A percentile compares a stretch with the other conserved stretches of the same genome.
These are phyloP conservation scores for Trichoderma sp. DNA, from an alignment of 2,329 filamentous ascomycete genomes.

Conservation along the genomic window DNA sequence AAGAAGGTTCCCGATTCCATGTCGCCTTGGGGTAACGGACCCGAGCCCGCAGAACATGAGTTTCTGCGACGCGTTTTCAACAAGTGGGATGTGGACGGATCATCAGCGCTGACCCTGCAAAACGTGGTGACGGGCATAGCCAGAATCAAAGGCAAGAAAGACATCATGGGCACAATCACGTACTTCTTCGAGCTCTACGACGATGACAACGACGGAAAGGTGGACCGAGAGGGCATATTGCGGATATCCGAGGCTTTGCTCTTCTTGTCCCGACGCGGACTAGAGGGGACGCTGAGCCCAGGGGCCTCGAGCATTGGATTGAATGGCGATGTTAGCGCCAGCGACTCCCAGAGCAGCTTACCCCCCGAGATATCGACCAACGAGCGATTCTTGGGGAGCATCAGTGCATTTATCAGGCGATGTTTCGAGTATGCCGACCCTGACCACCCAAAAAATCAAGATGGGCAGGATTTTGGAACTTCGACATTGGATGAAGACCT, in stretches of 20 bases:
- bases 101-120: conserved; percentile 78
- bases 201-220: conserved; percentile 84
- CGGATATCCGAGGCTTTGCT: conserved; percentile 91
- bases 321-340: conserved; percentile 40
- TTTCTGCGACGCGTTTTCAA: conserved; percentile 87
- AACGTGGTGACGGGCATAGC: conserved; percentile 91
- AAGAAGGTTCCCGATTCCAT: conserved; percentile 48
- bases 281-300: conserved; percentile 73
- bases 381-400: conserved; percentile 86
- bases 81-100: conserved; percentile 81
- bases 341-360: conserved; percentile 43
- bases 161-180: conserved; percentile 97
- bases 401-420: conserved; percentile 91
- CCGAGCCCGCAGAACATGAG: conserved; percentile 84
- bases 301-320: conserved; percentile 60
- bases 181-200: conserved; percentile 99
- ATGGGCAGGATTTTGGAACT: conserved; percentile 34
- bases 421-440: conserved; percentile 99
- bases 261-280: conserved; percentile 85
- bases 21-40: conserved; percentile 58
- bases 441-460: conserved; percentile 69
- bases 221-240: conserved; percentile 92
- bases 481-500: conserved; percentile 25
- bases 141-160: conserved; percentile 85
- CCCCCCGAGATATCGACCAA: conserved; percentile 65